Evolutionary conservation across 352 stramenopile species (phyloP).

Genomic region (Globisporangium paddicum): DNA sequence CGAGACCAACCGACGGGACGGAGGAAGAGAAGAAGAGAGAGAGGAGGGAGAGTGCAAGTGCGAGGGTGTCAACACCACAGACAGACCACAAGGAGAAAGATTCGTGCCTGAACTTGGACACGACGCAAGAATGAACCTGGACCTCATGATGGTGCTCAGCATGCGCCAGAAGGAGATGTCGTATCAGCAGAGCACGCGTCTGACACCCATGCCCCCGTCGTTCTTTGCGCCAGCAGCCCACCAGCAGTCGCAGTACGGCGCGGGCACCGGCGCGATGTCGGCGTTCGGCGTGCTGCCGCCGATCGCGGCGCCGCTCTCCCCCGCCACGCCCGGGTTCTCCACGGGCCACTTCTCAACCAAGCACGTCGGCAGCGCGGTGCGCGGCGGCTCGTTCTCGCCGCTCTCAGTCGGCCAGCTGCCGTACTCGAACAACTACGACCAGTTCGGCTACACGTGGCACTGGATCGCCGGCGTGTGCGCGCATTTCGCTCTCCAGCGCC

Average conservation of each 20-base stretch:
- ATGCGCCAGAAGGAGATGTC: slow-evolving; percentile 83
- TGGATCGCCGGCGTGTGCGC: slow-evolving; percentile 61
- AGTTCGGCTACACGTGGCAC: slow-evolving; percentile 76
- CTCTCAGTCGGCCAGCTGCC: slow-evolving; percentile 51
- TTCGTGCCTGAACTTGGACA: too few species aligned
- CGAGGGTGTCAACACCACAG: background rate
- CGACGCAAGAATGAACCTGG: slow-evolving; percentile 45
- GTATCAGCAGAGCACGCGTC: slow-evolving; percentile 58
- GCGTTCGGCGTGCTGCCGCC: slow-evolving; percentile 11
- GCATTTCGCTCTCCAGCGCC: slow-evolving; percentile 74
- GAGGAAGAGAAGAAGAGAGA: background rate
- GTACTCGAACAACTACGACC: slow-evolving; percentile 45
- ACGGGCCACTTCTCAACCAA: slow-evolving; percentile 4
- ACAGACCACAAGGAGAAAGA: background rate
- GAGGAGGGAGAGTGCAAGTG: background rate
- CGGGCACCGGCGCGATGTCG: background rate
- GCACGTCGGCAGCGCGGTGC: slow-evolving; percentile 1
- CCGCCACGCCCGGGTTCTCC: slow-evolving; percentile 14
- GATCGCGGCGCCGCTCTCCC: slow-evolving; percentile 23
- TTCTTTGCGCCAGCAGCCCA: slow-evolving; percentile 10
- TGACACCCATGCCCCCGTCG: slow-evolving; percentile 16
- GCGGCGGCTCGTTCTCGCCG: slow-evolving; percentile 25
- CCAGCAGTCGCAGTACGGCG: slow-evolving; percentile 1
- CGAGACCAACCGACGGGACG: background rate
- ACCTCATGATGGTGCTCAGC: slow-evolving; percentile 72